Base-by-base conservation (phyloP, 2,329 filamentous ascomycete genomes). In the Gnomoniopsis sp. region DNA sequence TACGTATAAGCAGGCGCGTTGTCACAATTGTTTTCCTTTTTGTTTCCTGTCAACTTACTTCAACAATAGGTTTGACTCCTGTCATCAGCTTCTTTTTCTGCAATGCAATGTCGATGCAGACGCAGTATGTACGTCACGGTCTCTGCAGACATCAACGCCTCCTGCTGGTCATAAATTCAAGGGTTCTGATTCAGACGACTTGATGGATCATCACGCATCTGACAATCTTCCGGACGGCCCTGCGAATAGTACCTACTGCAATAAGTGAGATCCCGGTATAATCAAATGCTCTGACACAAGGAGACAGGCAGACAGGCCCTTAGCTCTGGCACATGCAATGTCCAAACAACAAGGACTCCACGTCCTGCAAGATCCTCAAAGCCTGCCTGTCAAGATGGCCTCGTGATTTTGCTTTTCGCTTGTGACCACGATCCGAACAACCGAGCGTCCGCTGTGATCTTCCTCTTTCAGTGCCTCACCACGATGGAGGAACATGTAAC, bases 91-190 rank as follows among this genome's bases (percentile, higher is more conserved):
- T 21, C 26, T 10, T 43, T 34, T 34, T 50, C 48, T 61, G 59
- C 55, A 61, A 49, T 61, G 59, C 55, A 61, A 38, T 36, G 49
- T 55, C 36, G 51, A 30, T 51, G 59, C 55, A 58, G 38, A 58
- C 48, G 52, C 56, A 50, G 51, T 36, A 47, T 50, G 41, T 58
- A 55, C 59, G 23, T 53, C 41, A 51, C 48, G 11, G 38, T 34
- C 49, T 41, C 14, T 34, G 50, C 50, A 41, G 36, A 41, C 36
- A 21, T 22, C 23, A 33, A 15, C 41, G 22, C 41, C 38, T 46
- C 41, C 41, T 53, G 38, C 26, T 30, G 26, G 49, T 52, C 38
- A 26, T 22, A 52, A n/a, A 41, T 19, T 22, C 30, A 26, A 49
- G 47, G 47, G 47, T n/a, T 38, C 36, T n/a, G 36, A n/a, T n/a